A percentile compares a stretch with the other conserved stretches of the same genome.
These are phyloP conservation scores for Talaromyces liani DNA, from an alignment of 495 filamentous ascomycete genomes.

Conservation along the genomic window DNA sequence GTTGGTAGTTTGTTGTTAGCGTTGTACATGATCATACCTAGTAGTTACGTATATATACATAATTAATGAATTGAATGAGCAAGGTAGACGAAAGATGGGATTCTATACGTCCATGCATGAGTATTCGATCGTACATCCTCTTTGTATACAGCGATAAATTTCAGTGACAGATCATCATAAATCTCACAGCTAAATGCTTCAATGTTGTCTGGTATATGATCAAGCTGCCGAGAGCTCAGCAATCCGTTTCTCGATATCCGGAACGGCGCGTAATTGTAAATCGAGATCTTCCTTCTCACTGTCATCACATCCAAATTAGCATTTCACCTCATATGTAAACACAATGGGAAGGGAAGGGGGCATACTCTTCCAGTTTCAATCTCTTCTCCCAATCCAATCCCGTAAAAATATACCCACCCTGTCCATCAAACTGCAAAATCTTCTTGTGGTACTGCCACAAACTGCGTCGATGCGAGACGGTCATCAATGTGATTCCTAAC, in stretches of 20 bases:
- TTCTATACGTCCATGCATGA: slow-evolving; percentile 1
- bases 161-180: not conserved
- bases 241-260: slow-evolving; percentile 80
- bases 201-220: not conserved
- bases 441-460: slow-evolving; percentile 93
- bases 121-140: not conserved
- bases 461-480: slow-evolving; percentile 82
- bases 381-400: slow-evolving; percentile 82
- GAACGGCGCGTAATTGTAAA: slow-evolving; percentile 69
- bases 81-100: not conserved
- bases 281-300: slow-evolving; percentile 94
- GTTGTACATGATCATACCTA: not conserved
- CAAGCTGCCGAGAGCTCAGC: slow-evolving; percentile 56
- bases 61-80: not conserved
- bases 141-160: not conserved
- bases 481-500: slow-evolving; percentile 90
- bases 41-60: not conserved
- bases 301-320: slow-evolving; percentile 8
- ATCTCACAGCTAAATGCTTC: not conserved
- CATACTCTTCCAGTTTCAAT: slow-evolving; percentile 78
- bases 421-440: slow-evolving; percentile 94
- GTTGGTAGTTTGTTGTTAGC: not conserved
- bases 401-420: slow-evolving; percentile 86
- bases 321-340: not conserved
- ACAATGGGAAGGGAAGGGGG: not conserved